A percentile compares a stretch with the other conserved stretches of the same genome.
phyloP scores from a whole-genome alignment of 31 red algal species.

The Odonthalia washingtoniensis region DNA sequence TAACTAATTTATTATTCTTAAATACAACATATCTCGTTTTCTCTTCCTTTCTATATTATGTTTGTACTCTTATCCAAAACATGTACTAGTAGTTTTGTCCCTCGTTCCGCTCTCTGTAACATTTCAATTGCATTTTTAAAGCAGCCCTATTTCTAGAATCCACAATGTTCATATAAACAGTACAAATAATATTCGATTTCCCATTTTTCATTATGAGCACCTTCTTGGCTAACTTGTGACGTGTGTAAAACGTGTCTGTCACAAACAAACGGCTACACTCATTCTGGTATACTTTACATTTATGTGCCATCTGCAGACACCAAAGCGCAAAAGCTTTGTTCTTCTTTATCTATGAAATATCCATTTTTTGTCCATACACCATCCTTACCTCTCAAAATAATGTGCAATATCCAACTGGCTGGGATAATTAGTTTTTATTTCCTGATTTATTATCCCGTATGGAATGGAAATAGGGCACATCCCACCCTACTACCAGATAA shows the following conservation, averaged over 20 bases:
- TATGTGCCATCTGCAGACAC: not conserved
- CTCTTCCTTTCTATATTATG: too few relatives aligned
- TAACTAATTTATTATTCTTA: too few relatives aligned
- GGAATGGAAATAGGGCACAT: too few relatives aligned
- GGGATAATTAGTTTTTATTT: not conserved
- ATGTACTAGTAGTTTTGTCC: too few relatives aligned
- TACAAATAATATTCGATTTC: too few relatives aligned
- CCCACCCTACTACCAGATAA: not conserved
- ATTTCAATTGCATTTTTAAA: too few relatives aligned
- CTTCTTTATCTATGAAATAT: not conserved
- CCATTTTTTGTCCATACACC: too few relatives aligned
- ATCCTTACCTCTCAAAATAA: not conserved
- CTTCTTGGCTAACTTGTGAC: not conserved
- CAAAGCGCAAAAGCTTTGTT: not conserved
- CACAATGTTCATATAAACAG: not conserved
- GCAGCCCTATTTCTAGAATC: not conserved
- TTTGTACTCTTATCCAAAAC: too few relatives aligned
- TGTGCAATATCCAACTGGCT: not conserved
- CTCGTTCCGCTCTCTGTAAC: too few relatives aligned
- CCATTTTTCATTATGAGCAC: not conserved
- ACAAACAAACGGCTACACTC: not conserved
- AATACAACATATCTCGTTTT: too few relatives aligned
- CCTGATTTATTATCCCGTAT: not conserved
- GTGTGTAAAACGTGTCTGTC: not conserved
- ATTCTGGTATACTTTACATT: not conserved